Evolutionary conservation across 78 protist genomes (phyloP), one percentile per base, ranked within the genome.

Genomic region (Chrysochromulina parva): DNA sequence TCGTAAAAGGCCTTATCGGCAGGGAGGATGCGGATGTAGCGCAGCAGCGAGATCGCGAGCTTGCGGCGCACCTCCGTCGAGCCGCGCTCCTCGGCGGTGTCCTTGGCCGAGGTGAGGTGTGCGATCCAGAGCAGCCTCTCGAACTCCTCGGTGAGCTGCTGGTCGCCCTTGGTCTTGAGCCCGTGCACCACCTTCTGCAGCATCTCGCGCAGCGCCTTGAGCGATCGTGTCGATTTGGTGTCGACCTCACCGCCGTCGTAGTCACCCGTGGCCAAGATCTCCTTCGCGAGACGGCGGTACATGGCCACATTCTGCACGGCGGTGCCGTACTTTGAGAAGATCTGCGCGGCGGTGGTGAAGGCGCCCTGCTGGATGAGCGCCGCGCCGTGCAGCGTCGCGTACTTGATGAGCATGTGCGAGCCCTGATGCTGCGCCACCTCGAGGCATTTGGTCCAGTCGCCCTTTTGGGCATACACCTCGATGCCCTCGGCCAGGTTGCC

Each of bases 1-100:
- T 95, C 96, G 91, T 91, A 95, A 90, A 94, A 96, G 16, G 93
- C 94, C 80, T 65, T 67, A 78, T 96, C 98, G 54, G 95, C 95
- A 10, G 98, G 98, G 20, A 95, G 1, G 22, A 20, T 62, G 5
- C 5, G 13, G 24, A 78, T 22, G 60, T 53, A 53, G 24, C 59
- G 59, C 3, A 78, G 86, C 55, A 53, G 62, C 28, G 24, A 0
- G 62, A 78, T 53, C 19, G 50, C 57, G 20, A 78, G 48, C 86
- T 50, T 78, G 20, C 16, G 28, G 47, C 9, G 14, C 24, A 19
- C 7, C 14, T 53, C 57, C 19, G 0, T 20, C 22, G 24, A 7
- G n/a, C 24, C 13, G 48, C 62, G 86, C 48, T 48, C n/a, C 24
- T 0, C 24, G 11, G 86, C 60, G 62, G 53, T 6, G 28, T 2